Evolutionary conservation across 106 monocot species (phyloP), one percentile per base, ranked within the genome.

Genomic region (Dactylorhiza incarnata): DNA sequence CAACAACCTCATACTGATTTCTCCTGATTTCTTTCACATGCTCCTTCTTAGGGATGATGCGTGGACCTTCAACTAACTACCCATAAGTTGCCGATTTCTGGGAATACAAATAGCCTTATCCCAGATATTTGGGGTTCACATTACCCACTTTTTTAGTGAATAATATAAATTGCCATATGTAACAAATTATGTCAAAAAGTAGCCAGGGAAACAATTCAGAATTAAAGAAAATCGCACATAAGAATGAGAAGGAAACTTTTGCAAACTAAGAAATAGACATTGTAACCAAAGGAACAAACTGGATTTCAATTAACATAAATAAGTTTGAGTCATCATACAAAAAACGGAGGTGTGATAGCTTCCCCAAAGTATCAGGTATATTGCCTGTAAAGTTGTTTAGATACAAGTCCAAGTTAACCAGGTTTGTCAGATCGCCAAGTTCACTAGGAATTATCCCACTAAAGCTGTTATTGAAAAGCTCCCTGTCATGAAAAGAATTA

Each of bases 381-480:
- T 2, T 49, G 72, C 88, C 88, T 61, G 78, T 85, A 51, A 88
- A 88, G 25, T 47, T 80, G 78, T 88, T 88, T 24, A 88, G 37
- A 71, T 88, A 88, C 70, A 88, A 80, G 82, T 88, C 88, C 77
- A 88, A 85, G 68, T 85, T 88, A 55, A 88, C 85, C 50, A 88
- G 49, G 46, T 76, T 88, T 9, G 88, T 78, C 65, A 88, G 70
- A 62, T 88, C 77, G 49, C 88, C 88, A 72, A 88, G 83, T 5
- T 88, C 88, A 58, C 56, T 75, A 13, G 88, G 88, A 75, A 88
- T 88, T 77, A 48, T 72, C 22, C 85, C 88, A 71, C 84, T 76
- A 24, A 88, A 85, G 67, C 75, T 88, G 81, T 88, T 88, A 62
- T 85, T 88, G 58, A 85, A 88, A 59, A 88, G 85, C 75, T 88